A percentile compares a stretch with the other conserved stretches of the same genome.
Evolutionary conservation across 73 alveolate species (phyloP).

Genomic region (Symbiodinium natans): DNA sequence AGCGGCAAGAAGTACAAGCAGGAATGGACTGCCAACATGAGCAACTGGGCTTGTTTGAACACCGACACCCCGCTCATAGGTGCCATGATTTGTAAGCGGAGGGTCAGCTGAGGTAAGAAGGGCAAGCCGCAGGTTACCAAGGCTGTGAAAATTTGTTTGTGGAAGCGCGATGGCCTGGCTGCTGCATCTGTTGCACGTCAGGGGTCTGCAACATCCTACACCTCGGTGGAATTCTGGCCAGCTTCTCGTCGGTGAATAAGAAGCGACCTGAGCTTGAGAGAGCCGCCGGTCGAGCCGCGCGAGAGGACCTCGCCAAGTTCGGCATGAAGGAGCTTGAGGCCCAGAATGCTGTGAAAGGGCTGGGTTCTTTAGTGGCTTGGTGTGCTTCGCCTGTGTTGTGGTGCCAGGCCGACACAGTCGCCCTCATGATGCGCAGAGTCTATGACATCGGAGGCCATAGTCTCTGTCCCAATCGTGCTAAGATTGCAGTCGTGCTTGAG

Average conservation of each 20-base stretch:
- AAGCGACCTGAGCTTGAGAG: neutral
- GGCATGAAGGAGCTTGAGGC: slow-evolving; percentile 98
- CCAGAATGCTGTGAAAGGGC: neutral
- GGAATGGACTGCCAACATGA: slow-evolving; percentile 80
- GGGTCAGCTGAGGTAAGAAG: slow-evolving; percentile 28
- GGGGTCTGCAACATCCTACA: slow-evolving; percentile 37
- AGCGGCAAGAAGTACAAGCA: slow-evolving; percentile 90
- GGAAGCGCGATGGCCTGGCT: neutral
- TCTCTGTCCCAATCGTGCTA: neutral
- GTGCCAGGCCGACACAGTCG: slow-evolving; percentile 96
- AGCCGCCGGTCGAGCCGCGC: neutral
- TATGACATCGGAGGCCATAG: slow-evolving; percentile 97
- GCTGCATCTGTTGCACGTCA: neutral
- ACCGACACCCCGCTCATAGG: neutral
- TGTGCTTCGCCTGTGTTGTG: neutral
- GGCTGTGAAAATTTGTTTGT: neutral
- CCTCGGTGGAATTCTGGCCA: slow-evolving; percentile 72
- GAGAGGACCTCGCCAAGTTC: slow-evolving; percentile 98
- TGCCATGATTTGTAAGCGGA: too few species aligned
- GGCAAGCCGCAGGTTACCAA: slow-evolving; percentile 62
- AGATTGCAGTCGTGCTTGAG: too few species aligned
- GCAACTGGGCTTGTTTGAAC: neutral
- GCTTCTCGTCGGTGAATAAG: neutral
- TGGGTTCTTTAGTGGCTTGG: neutral
- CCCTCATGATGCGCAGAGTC: slow-evolving; percentile 98